Base-by-base conservation (phyloP, 805 yeast species). In the Barnettozyma sp. region DNA sequence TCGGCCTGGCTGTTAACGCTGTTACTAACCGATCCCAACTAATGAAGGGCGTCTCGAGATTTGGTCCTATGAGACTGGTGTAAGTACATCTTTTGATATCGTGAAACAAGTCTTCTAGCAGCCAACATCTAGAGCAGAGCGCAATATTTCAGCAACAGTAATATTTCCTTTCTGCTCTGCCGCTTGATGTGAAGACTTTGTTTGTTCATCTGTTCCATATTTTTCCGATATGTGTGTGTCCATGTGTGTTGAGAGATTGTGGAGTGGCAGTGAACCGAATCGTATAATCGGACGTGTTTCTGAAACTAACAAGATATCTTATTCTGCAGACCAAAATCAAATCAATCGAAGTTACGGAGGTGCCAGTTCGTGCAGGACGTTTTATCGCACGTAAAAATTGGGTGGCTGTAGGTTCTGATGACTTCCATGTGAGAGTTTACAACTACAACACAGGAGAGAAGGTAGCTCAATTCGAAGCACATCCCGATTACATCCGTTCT, bases 371-470 rank as follows among this genome's bases (percentile, higher is more conserved):
- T 60, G 83, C 97, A 10, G 97, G 97, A 52, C 80, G 80, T 49
- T 92, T 92, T 54, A 78, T 92, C 56, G 92, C 97, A 15, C 78
- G 97, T 54, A 92, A 90, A 66, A 88, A 87, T 64, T 92, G 98
- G 98, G 76, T 94, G 54, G 82, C 88, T 40, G 87, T 87, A 26
- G 99, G 98, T 20, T 75, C 94, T 35, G 99, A 92, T 59, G 99
- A 92, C 63, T 90, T 84, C 71, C 90, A 83, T 56, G 67, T 92
- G 40, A 78, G 98, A 54, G 94, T 92, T 21, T 92, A 76, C 70
- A 92, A 92, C 62, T 87, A 85, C 68, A 86, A 86, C 63, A 92
- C 98, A 14, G 88, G 94, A 39, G 98, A 92, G 62, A 87, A 86
- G 58, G 75, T 92, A 44, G 73, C 85, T 25, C 97, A 88, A 63